A percentile compares a stretch with the other conserved stretches of the same genome.
phyloP scores from a whole-genome alignment of 2,329 filamentous ascomycete species.

The Ophiobolus disseminans region DNA sequence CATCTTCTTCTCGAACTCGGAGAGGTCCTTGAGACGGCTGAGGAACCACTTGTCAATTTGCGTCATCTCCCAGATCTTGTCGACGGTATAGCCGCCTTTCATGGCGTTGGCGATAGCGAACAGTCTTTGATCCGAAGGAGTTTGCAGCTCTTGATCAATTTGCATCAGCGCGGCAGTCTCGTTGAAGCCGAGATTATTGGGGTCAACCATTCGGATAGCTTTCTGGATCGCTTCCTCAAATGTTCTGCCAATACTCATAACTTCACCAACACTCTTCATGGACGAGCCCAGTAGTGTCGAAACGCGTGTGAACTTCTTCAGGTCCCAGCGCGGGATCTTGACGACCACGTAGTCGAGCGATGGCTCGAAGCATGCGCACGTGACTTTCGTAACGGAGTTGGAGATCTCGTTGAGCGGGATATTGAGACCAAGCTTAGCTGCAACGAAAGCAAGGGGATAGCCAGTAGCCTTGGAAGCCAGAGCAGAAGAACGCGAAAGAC shows the following conservation, averaged over 20 bases:
- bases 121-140: slow-evolving; percentile 93
- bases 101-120: slow-evolving; percentile 99
- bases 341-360: slow-evolving; percentile 98
- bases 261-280: slow-evolving; percentile 99
- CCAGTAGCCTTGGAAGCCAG: slow-evolving; percentile 96
- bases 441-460: slow-evolving; percentile 94
- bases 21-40: slow-evolving; percentile 86
- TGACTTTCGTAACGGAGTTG: slow-evolving; percentile 94
- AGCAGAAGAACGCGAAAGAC: slow-evolving; percentile 92
- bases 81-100: slow-evolving; percentile 89
- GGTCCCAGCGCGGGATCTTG: slow-evolving; percentile 98
- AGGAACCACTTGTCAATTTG: slow-evolving; percentile 99
- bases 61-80: slow-evolving; percentile 98
- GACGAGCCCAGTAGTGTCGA: slow-evolving; percentile 95
- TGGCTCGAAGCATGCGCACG: slow-evolving; percentile 97
- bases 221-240: slow-evolving; percentile 99
- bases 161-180: slow-evolving; percentile 87
- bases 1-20: slow-evolving; percentile 85
- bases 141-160: slow-evolving; percentile 94
- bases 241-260: slow-evolving; percentile 96
- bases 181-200: slow-evolving; percentile 93
- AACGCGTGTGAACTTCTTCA: slow-evolving; percentile 98
- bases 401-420: slow-evolving; percentile 96
- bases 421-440: slow-evolving; percentile 91
- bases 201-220: slow-evolving; percentile 93